phyloP scores from a whole-genome alignment of 1,284 basidiomycete species.

The Cystobasidiaceae sp. region DNA sequence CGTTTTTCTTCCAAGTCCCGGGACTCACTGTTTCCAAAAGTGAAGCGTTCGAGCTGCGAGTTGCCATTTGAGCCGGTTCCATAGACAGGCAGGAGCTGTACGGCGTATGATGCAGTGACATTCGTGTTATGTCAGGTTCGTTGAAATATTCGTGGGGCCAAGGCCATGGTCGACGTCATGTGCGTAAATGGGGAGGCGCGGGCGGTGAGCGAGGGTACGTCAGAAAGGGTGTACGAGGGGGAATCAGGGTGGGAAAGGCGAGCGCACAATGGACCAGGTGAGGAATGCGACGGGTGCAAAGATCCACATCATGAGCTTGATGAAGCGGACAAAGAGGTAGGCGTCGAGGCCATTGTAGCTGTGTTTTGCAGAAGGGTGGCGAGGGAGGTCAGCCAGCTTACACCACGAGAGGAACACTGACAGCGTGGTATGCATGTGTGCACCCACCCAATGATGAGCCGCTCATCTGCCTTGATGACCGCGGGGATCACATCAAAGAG shows the following conservation, averaged over 20 bases:
- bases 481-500: constrained; percentile 48
- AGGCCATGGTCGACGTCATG: not conserved
- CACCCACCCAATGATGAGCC: constrained; percentile 30
- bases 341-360: constrained; percentile 78
- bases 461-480: constrained; percentile 43
- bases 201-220: not conserved
- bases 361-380: constrained; percentile 28
- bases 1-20: too few relatives aligned
- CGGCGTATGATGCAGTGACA: constrained; percentile 32
- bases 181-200: not conserved
- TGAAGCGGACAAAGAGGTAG: constrained; percentile 86
- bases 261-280: constrained; percentile 42
- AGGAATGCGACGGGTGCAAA: constrained; percentile 71
- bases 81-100: constrained; percentile 56
- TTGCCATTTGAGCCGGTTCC: constrained; percentile 51
- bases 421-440: not conserved
- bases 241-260: not conserved
- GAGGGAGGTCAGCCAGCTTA: constrained; percentile 39
- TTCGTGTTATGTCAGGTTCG: not conserved
- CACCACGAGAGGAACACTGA: not conserved
- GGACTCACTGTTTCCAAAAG: constrained; percentile 64
- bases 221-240: constrained; percentile 40
- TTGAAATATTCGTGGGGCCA: not conserved
- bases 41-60: constrained; percentile 63
- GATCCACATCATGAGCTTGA: constrained; percentile 69